A percentile compares a stretch with the other conserved stretches of the same genome.
phyloP scores from a whole-genome alignment of 2,329 filamentous ascomycete species.

The Colletotrichum sp. region DNA sequence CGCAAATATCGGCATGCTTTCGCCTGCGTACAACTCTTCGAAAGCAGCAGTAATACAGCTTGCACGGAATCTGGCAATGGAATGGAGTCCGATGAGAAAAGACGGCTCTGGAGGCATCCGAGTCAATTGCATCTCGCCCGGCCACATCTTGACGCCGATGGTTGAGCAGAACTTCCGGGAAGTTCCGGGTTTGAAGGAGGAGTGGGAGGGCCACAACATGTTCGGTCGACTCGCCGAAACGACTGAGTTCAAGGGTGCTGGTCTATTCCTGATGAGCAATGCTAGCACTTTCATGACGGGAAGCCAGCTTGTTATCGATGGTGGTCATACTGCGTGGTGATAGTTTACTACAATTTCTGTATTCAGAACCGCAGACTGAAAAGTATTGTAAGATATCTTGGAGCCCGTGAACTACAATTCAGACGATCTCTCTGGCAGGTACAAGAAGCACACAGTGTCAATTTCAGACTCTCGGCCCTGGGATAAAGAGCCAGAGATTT shows the following conservation, averaged over 20 bases:
- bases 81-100: slow-evolving; percentile 57
- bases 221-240: slow-evolving; percentile 63
- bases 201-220: slow-evolving; percentile 79
- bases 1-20: slow-evolving; percentile 65
- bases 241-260: slow-evolving; percentile 65
- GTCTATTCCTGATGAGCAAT: slow-evolving; percentile 64
- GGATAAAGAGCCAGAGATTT: accelerated
- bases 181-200: slow-evolving; percentile 61
- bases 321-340: slow-evolving; percentile 61
- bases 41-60: slow-evolving; percentile 71
- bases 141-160: slow-evolving; percentile 67
- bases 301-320: slow-evolving; percentile 58
- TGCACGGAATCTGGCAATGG: slow-evolving; percentile 64
- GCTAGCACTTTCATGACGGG: slow-evolving; percentile 71
- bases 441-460: not conserved
- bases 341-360: not conserved
- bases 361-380: accelerated
- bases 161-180: slow-evolving; percentile 73
- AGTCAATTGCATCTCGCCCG: slow-evolving; percentile 48
- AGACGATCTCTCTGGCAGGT: no score
- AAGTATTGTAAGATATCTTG: accelerated
- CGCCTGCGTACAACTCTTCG: slow-evolving; percentile 69
- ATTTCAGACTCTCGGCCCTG: not conserved
- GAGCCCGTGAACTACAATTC: not conserved
- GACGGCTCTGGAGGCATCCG: slow-evolving; percentile 60